Evolutionary conservation across 164 flowering plant species (phyloP), one percentile per base, ranked within the genome.

Genomic region (Vitis riparia): DNA sequence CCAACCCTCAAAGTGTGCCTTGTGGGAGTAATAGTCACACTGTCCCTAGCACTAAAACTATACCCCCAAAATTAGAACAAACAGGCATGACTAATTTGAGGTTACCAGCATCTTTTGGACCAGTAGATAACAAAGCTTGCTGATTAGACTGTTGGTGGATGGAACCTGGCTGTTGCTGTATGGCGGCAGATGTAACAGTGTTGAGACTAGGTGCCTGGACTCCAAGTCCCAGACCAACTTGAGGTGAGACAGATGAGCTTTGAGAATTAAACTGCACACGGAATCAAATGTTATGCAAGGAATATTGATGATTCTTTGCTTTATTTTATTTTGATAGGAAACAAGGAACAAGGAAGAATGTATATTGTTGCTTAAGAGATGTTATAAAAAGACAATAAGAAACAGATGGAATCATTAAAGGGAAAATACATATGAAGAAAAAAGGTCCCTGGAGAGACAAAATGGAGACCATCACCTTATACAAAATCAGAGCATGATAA

Each of bases 201-300:
- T 76, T 79, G 32, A 85, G 73, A 65, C 92, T 87, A 15, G 88
- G 72, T 58, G 87, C 66, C 72, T 87, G 97, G 59, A 81, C 82
- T 62, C 93, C 97, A 75, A 84, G 78, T 65, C 94, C 97, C 48
- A 88, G 65, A 73, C 95, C 90, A 83, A 78, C 83, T 83, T 87
- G 97, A 77, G 88, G 66, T 23, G 91, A 72, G 49, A 81, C 71
- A 52, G 92, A 68, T 63, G 93, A 77, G 75, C 85, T 87, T 79
- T 85, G 97, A 77, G 96, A 80, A 81, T 84, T 90, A 62, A 93
- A 91, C 97, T 89, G 90, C 73, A 80, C 15, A 69, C 2, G 56
- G 47, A 11, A 61, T 51, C 13, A 68, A 66, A 63, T 47, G 62
- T 60, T 15, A 63, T 29, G 55, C n/a, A 67, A 27, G 47, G 11